Evolutionary conservation across 352 stramenopile genomes (phyloP), one percentile per base, ranked within the genome.

Genomic region (Salisapilia sapeloensis): DNA sequence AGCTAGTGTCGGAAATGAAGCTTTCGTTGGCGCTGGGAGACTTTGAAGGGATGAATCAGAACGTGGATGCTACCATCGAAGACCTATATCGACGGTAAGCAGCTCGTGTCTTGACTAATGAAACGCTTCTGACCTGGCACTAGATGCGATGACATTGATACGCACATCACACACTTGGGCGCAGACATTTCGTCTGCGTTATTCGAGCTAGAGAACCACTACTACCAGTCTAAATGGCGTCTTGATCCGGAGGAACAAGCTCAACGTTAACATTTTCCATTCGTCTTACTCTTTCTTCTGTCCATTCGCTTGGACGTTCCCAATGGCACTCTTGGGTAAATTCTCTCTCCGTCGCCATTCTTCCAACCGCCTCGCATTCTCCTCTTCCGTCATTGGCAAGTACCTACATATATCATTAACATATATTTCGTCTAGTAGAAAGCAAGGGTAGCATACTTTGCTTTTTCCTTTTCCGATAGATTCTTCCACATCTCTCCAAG

Each of bases 21-120:
- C 41, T 87, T 28, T 75, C 63, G 9, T 50, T 87, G 11, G 70
- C 69, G 21, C 51, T 87, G 3, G 66, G 70, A 4, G 71, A 84
- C 42, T 87, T 87, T 33, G 71, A 87, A 48, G 69, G 67, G 40
- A 87, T 84, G 66, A 87, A 76, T 39, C 69, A 84, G 48, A 80
- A 64, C n/a, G 60, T 84, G 2, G 71, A 87, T 43, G 45, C 60
- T 24, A 81, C 60, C 6, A 57, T 56, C 30, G 66, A 82, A 21
- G 66, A 80, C 20, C 58, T 81, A 13, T 53, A 60, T 24, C 79
- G 81, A 44, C 54, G 65, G 64, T 80, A 35, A 11, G 35, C 18
- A 16, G 4, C 8, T 13, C 20, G 6, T 24, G 7, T 22, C 7
- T n/a, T 17, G 23, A 45, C 8, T 48, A 27, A 5, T 24, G 6